Evolutionary conservation across 495 filamentous ascomycete genomes (phyloP), one percentile per base, ranked within the genome.

Genomic region (Friedmanniomyces endolithicus): DNA sequence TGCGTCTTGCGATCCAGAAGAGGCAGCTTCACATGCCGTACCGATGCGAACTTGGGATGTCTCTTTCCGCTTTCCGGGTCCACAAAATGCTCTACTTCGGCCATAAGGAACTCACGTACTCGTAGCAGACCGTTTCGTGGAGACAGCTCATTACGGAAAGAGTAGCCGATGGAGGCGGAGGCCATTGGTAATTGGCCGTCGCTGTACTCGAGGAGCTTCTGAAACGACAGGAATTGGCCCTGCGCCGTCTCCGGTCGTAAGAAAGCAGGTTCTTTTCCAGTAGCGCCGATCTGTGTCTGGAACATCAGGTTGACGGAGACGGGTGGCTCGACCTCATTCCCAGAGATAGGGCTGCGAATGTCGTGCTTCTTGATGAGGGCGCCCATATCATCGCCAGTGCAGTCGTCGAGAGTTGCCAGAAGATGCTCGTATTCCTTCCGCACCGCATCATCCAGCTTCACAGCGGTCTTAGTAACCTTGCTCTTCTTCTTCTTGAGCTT

Each of bases 11-110:
- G 82, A 63, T 85, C 77, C 16, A 90, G 76, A 33, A 90, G 72
- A 23, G 75, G 71, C 57, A 90, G 73, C 67, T 82, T 76, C 39
- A 86, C 67, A 48, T 85, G 70, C 50, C 78, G 75, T 29, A 89
- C 77, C 49, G 86, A 80, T 25, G 74, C 59, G 66, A 89, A 89
- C 6, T 81, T 80, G 37, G 72, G 67, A 65, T 88, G 85, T 65
- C 80, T 82, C 74, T 88, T 89, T 64, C 82, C 75, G 62, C 79
- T 75, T 46, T 80, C 65, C 19, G 85, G 85, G 59, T 89, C 85
- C 53, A 89, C 85, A 60, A 79, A 88, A 63, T 88, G 84, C 68
- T 88, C 85, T 57, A 88, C 85, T 68, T 89, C 85, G 6, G 84
- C 83, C 83, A 86, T 84, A 43, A 85, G 67, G 68, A 86, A 86